A percentile compares a stretch with the other conserved stretches of the same genome.
Conservation (phyloP, 306 rosid genomes). For the Pyrus bretschneideri region DNA sequence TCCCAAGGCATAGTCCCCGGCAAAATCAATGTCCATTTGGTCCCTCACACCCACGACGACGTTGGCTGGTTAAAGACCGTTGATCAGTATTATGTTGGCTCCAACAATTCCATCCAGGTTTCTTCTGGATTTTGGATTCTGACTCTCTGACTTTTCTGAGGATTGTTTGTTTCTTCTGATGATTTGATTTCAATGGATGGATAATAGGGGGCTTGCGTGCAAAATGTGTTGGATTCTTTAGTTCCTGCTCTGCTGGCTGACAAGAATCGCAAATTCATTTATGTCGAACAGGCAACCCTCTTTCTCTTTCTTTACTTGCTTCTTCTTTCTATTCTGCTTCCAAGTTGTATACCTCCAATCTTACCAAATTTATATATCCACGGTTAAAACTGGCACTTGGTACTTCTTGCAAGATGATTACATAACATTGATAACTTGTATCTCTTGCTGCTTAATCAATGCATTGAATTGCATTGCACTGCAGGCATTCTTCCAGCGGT, state of each 20-base stretch:
- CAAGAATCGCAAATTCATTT: conserved; percentile 82
- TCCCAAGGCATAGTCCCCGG: conserved; percentile 29
- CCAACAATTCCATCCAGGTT: conserved; percentile 56
- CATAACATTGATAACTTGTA: not conserved
- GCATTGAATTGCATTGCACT: not conserved
- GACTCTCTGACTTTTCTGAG: too few relatives aligned
- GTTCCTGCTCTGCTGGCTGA: conserved; percentile 53
- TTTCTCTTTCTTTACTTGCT: not conserved
- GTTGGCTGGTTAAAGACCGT: conserved; percentile 62
- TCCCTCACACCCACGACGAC: conserved; percentile 52
- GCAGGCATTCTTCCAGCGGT: conserved; percentile 89
- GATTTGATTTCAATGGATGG: not conserved
- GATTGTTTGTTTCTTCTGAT: not conserved
- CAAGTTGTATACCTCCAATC: not conserved
- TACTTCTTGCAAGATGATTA: too few relatives aligned
- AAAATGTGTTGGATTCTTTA: conserved; percentile 49
- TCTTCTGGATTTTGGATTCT: not conserved
- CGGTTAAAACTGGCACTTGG: not conserved
- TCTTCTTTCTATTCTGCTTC: not conserved
- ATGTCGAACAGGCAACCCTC: conserved; percentile 64
- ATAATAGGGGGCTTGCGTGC: conserved; percentile 36
- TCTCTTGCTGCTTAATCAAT: conserved; percentile 1
- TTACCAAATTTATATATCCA: not conserved
- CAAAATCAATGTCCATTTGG: conserved; percentile 49
- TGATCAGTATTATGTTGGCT: conserved; percentile 56